Evolutionary conservation across 2,329 filamentous ascomycete species (phyloP), one percentile per base, ranked within the genome.

Genomic region (Fusarium caatingaense): DNA sequence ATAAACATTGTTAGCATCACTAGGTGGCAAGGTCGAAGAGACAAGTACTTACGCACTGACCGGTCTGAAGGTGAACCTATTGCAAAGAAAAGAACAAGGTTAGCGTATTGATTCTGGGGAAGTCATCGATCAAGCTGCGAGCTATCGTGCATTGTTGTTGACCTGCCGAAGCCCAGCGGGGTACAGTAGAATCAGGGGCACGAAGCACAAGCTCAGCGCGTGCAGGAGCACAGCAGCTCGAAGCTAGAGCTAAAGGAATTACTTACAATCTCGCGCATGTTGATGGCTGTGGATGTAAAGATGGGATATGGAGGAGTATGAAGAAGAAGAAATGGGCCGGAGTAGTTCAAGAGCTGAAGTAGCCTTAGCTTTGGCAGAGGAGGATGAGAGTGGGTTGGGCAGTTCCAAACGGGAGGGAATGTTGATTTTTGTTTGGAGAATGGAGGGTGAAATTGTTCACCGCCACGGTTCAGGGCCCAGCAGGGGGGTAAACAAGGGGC

Each of bases 11-110:
- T 86, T 77, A 85, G 81, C 76, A 64, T 60, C 50, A 41, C 65
- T 61, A 72, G 64, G 68, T 47, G 49, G 32, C 40, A 20, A 65
- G 27, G 34, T 66, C 34, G 51, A 57, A 49, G 49, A 18, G 15
- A 50, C 49, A 28, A 69, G 50, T 51, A 87, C 85, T 85, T 86
- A 98, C 95, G 88, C 96, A 98, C 91, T 99, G 96, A 85, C 96
- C 96, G 89, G 96, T 99, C 88, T 99, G 96, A 79, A 99, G 94
- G 87, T 99, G 96, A 86, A 98, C 95, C 95, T 98, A 81, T 88
- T 79, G 93, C 80, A 86, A 79, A 73, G 73, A 73, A 67, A 51
- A 79, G 83, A 79, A 80, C 71, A 66, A 42, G 73, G 88, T 91
- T 86, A 92, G 90, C 84, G 77, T 79, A 79, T 76, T 77, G 71